These are phyloP conservation scores for Aspergillus neoniger DNA, from an alignment of 2,329 filamentous ascomycete species.

Conservation along the genomic window DNA sequence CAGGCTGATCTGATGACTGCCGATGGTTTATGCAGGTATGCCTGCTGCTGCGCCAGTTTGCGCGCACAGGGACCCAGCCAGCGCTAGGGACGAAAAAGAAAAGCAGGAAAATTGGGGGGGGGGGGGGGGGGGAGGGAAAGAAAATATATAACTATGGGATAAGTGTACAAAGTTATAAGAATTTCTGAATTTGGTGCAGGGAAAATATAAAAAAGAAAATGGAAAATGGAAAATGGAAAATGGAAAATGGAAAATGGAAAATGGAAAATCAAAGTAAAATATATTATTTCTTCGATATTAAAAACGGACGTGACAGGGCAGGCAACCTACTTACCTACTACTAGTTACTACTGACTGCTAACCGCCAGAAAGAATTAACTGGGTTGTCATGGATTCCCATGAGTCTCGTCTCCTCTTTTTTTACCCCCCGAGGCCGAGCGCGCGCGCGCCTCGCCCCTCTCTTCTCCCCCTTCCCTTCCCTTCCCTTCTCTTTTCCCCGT, in stretches of 20 bases:
- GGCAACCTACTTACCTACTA: too few species aligned
- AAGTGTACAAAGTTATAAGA: too few species aligned
- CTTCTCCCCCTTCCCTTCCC: background rate
- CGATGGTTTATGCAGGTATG: slow-evolving; percentile 1
- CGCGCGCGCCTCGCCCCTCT: background rate
- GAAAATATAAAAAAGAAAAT: background rate
- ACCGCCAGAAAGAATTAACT: too few species aligned
- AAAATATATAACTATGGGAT: too few species aligned
- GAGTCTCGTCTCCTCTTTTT: background rate
- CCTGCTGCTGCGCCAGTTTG: background rate
- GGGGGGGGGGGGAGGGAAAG: too few species aligned
- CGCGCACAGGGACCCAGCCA: slow-evolving; percentile 1
- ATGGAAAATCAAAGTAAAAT: background rate
- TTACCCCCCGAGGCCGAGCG: background rate
- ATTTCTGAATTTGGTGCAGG: too few species aligned
- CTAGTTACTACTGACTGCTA: too few species aligned
- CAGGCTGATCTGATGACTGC: slow-evolving; percentile 11
- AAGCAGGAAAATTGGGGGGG: background rate
- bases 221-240: background rate
- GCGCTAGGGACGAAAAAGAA: slow-evolving; percentile 5
- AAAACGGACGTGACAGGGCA: background rate
- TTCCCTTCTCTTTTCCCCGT: background rate
- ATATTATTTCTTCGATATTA: background rate
- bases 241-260: background rate
- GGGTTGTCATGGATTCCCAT: background rate